phyloP scores from a whole-genome alignment of 768 basidiomycete genomes.

The Pleurotus salmoneostramineus region DNA sequence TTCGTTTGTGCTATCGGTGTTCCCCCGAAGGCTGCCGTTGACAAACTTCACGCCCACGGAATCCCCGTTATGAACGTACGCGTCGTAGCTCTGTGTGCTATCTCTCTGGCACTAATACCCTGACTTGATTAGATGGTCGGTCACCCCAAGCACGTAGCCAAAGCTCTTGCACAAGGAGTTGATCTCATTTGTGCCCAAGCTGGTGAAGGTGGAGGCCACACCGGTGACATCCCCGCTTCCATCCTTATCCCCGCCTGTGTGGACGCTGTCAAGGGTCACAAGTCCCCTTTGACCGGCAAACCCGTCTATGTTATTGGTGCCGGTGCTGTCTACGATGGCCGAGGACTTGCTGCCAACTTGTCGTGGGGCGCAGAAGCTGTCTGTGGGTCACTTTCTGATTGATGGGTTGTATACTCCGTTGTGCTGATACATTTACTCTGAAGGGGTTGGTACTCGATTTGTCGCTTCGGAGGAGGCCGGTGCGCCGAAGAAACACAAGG shows the following conservation, averaged over 20 bases:
- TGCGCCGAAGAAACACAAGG: constrained; percentile 84
- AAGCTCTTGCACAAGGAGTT: constrained; percentile 79
- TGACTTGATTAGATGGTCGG: constrained; percentile 62
- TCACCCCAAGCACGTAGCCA: constrained; percentile 85
- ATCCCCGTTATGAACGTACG: constrained; percentile 79
- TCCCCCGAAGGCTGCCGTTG: constrained; percentile 72
- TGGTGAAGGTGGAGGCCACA: constrained; percentile 88
- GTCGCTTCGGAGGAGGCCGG: constrained; percentile 79
- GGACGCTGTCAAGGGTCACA: constrained; percentile 73
- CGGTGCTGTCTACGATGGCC: constrained; percentile 88
- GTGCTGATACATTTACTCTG: constrained; percentile 11
- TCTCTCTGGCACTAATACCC: constrained; percentile 18
- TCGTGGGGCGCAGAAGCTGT: constrained; percentile 88
- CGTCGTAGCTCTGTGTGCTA: neutral
- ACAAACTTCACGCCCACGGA: constrained; percentile 77
- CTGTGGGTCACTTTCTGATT: constrained; percentile 43
- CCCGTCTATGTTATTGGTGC: constrained; percentile 89
- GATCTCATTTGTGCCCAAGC: constrained; percentile 95
- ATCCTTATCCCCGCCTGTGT: constrained; percentile 92
- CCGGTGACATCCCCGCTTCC: constrained; percentile 78
- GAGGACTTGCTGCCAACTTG: constrained; percentile 83
- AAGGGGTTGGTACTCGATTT: constrained; percentile 83
- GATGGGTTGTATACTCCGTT: neutral
- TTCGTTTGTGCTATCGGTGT: constrained; percentile 93
- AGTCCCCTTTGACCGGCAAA: constrained; percentile 74